phyloP scores from a whole-genome alignment of 1,284 basidiomycete species.

The Somion occarium region DNA sequence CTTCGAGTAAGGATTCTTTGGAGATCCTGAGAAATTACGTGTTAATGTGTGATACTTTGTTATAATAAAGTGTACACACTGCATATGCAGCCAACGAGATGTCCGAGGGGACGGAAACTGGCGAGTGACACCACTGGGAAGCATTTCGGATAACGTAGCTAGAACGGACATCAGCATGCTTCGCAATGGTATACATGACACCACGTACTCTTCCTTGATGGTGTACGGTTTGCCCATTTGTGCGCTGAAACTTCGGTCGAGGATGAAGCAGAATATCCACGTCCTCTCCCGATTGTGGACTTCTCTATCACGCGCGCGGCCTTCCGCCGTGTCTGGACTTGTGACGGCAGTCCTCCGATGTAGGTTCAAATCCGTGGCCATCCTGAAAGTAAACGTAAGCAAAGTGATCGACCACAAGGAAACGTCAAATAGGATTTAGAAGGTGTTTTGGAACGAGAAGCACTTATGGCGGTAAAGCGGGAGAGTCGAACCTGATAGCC shows the following conservation, averaged over 20 bases:
- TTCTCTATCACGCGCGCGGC: slow-evolving; percentile 69
- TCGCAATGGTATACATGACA: slow-evolving; percentile 15
- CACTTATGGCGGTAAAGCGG: background rate
- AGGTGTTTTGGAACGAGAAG: background rate
- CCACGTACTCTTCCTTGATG: slow-evolving; percentile 78
- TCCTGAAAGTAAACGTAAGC: slow-evolving; percentile 40
- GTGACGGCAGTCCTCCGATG: slow-evolving; percentile 80
- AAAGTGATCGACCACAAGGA: background rate
- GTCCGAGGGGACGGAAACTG: slow-evolving; percentile 61
- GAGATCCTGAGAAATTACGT: slow-evolving; percentile 50
- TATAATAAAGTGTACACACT: slow-evolving; percentile 36
- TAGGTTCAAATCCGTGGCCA: slow-evolving; percentile 94
- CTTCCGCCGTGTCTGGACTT: slow-evolving; percentile 72
- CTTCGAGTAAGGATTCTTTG: slow-evolving; percentile 87
- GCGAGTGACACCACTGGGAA: slow-evolving; percentile 63
- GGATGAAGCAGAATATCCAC: slow-evolving; percentile 88
- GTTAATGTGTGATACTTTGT: slow-evolving; percentile 1
- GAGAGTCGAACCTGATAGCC: slow-evolving; percentile 65
- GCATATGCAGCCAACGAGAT: slow-evolving; percentile 62
- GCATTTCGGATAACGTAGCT: slow-evolving; percentile 89
- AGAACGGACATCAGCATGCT: slow-evolving; percentile 5
- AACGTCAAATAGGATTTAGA: background rate
- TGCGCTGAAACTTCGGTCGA: slow-evolving; percentile 88
- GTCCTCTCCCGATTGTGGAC: slow-evolving; percentile 92
- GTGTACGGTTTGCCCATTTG: slow-evolving; percentile 91